phyloP scores from a whole-genome alignment of 495 filamentous ascomycete species.

The Cercophora sp. region DNA sequence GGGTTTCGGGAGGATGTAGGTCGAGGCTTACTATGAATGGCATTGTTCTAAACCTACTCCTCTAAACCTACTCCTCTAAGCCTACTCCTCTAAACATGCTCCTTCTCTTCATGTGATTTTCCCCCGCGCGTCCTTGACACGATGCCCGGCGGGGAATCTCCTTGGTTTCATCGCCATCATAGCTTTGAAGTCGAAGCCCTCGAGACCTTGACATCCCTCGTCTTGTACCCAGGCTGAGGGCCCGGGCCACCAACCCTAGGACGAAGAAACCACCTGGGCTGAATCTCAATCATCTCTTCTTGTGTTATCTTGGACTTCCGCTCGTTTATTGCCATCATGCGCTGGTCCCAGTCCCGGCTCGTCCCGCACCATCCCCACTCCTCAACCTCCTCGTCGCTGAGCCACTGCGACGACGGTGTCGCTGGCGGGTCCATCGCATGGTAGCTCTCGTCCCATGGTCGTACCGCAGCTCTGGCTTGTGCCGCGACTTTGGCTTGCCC shows the following conservation, averaged over 20 bases:
- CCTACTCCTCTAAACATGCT: conserved; percentile 2
- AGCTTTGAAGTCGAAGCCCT: conserved; percentile 3
- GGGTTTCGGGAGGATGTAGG: no score
- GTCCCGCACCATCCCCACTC: conserved; percentile 3
- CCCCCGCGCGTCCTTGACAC: conserved; percentile 1
- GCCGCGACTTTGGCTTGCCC: conserved; percentile 1
- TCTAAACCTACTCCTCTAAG: no score
- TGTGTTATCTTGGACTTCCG: conserved; percentile 3
- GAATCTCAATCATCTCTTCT: conserved; percentile 1
- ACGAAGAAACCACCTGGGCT: neutral
- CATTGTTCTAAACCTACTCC: no score
- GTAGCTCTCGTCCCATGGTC: neutral
- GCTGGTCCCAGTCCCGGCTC: conserved; percentile 2
- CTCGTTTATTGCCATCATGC: conserved; percentile 3
- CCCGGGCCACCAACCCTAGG: conserved; percentile 1
- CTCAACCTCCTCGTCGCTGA: conserved; percentile 1
- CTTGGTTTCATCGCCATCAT: conserved; percentile 1
- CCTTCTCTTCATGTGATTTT: conserved; percentile 4
- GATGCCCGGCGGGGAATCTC: neutral
- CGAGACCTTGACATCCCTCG: neutral
- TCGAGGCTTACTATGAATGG: no score
- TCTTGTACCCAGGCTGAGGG: conserved; percentile 3
- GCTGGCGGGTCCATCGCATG: neutral
- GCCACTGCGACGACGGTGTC: neutral
- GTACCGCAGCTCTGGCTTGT: conserved; percentile 1